Conservation (phyloP, 2,329 filamentous ascomycete species). For the Pestalotiopsis sp. region DNA sequence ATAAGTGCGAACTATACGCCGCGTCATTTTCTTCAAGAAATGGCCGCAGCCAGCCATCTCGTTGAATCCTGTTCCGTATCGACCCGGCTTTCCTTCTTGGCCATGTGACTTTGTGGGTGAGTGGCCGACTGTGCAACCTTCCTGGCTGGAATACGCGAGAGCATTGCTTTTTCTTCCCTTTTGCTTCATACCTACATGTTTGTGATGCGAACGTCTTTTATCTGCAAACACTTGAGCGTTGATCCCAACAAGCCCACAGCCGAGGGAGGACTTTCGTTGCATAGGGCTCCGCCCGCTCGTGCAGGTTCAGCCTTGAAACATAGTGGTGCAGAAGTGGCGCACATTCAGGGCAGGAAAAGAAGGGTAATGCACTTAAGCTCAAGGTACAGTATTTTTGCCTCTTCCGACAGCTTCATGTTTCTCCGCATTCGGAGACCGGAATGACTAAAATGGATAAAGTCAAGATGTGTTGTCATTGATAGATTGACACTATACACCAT, state of each 20-base stretch:
- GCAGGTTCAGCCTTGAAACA: background rate
- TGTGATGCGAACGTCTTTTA: background rate
- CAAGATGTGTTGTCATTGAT: background rate
- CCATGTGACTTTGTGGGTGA: background rate
- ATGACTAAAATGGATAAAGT: background rate
- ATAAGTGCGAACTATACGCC: background rate
- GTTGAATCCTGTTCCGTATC: background rate
- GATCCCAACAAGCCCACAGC: background rate
- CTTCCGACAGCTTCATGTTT: background rate
- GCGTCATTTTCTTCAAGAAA: background rate
- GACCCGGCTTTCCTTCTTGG: background rate
- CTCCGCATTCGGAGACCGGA: background rate
- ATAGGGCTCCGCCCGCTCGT: background rate
- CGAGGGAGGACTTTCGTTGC: background rate
- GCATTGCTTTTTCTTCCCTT: background rate
- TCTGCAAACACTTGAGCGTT: background rate
- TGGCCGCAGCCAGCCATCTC: background rate
- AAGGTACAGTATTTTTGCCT: background rate
- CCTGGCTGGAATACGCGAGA: background rate
- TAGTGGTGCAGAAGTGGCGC: background rate
- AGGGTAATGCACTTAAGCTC: background rate
- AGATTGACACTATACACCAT: slow-evolving; percentile 16
- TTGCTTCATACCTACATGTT: background rate
- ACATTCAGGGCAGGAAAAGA: background rate
- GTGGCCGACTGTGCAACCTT: background rate